phyloP scores from a whole-genome alignment of 768 basidiomycete species.

The Strobilomyces echinocephalus region DNA sequence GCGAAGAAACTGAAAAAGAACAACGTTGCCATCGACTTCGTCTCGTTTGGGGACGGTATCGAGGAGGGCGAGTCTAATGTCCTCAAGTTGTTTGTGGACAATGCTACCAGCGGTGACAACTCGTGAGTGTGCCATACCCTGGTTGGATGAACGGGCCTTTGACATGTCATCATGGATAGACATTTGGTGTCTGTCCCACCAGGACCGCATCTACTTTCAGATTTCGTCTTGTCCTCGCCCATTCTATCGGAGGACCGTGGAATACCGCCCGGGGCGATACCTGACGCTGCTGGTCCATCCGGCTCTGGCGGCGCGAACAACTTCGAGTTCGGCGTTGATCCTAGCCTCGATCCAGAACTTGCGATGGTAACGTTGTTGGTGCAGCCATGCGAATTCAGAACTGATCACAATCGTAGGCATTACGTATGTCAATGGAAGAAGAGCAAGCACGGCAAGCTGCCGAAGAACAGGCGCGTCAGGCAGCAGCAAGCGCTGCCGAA shows the following conservation, averaged over 20 bases:
- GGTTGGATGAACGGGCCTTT: neutral
- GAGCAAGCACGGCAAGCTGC: conserved; percentile 73
- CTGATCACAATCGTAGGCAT: conserved; percentile 50
- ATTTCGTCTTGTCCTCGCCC: conserved; percentile 72
- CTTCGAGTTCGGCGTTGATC: conserved; percentile 92
- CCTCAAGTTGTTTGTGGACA: conserved; percentile 79
- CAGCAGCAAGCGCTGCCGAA: conserved; percentile 21
- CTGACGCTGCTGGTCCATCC: conserved; percentile 43
- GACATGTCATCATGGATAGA: conserved; percentile 35
- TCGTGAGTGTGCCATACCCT: conserved; percentile 50
- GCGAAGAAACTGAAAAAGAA: conserved; percentile 99
- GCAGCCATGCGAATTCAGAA: neutral
- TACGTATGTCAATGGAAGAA: conserved; percentile 97
- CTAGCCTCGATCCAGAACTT: conserved; percentile 91
- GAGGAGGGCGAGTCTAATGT: conserved; percentile 65
- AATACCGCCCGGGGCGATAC: conserved; percentile 59
- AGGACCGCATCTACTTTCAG: conserved; percentile 77
- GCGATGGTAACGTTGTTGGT: conserved; percentile 67
- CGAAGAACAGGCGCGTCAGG: conserved; percentile 35
- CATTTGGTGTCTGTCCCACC: conserved; percentile 79
- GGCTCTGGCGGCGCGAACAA: conserved; percentile 46
- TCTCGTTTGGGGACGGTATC: conserved; percentile 87
- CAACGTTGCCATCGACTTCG: conserved; percentile 91
- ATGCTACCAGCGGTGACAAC: conserved; percentile 76
- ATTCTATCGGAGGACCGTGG: conserved; percentile 79